Base-by-base conservation (phyloP, 352 stramenopile species). In the Aphanomyces euteiches region DNA sequence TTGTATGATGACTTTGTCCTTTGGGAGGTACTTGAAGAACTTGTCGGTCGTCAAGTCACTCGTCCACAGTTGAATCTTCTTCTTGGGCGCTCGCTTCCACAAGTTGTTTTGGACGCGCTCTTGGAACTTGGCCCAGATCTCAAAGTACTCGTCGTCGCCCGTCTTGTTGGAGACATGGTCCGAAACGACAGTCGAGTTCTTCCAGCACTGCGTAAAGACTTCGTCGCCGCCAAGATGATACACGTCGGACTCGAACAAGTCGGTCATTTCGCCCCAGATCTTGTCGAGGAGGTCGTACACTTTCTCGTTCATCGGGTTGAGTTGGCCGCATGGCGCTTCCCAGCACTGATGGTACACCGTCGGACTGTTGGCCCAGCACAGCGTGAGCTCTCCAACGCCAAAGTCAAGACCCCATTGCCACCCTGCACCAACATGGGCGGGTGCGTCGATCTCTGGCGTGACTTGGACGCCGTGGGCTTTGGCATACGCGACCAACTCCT, bases 401-500 rank as follows among this genome's bases (percentile, higher is more conserved):
- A 37, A 56, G 39, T 67, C 58, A 21, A 21, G 39, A 15, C 58
- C 58, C 58, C 58, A 67, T 34, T 69, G 56, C 47, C 67, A 65
- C 59, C 67, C 61, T 15, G 56, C 54, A 36, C 40, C 67, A 5
- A 39, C 50, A 45, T 78, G 73, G 17, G 64, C 60, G 7, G 73
- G 73, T 8, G 74, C 47, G 56, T 78, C 73, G 38, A 78, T 47
- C 63, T 78, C 73, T 12, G 73, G 73, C 21, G 78, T 61, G 19
- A 78, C 60, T 15, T 40, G 43, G 13, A 78, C 66, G 21, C 72
- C 72, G 15, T 72, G 72, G 36, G 59, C 66, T 34, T 60, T 67
- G 58, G 43, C 57, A 38, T 78, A 78, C n/a, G 50, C 36, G 34
- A 78, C 66, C 45, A 78, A 59, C 37, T 72, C 43, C 34, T 7